Percentiles rank a stretch among this genome's conserved stretches.
phyloP scores from a whole-genome alignment of 2,329 filamentous ascomycete species.

The Colletotrichum lindemuthianum region DNA sequence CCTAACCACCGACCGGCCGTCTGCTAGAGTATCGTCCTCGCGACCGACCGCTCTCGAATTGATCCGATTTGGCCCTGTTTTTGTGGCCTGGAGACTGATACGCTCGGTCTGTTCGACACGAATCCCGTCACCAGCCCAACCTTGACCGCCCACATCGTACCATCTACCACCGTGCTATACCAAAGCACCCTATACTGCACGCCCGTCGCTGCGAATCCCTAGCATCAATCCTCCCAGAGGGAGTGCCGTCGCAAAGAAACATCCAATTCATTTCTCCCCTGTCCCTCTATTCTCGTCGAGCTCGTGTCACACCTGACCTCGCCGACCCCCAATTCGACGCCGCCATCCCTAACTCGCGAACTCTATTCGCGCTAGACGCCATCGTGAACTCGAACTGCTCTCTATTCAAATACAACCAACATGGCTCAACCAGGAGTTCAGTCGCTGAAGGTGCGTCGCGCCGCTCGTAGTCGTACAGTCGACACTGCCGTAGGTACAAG shows the following conservation, averaged over 20 bases:
- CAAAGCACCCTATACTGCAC: conserved; percentile 21
- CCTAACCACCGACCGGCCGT: conserved; percentile 12
- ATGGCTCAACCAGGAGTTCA: conserved; percentile 89
- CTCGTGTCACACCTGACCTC: conserved; percentile 22
- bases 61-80: neutral
- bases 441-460: conserved; percentile 81
- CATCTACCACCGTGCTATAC: conserved; percentile 22
- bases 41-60: conserved; percentile 15
- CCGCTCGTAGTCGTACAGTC: conserved; percentile 10
- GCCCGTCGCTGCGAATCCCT: conserved; percentile 22
- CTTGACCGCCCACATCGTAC: conserved; percentile 7
- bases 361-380: conserved; percentile 28
- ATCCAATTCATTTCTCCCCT: conserved; percentile 20
- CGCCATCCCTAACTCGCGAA: conserved; percentile 24
- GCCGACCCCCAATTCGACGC: conserved; percentile 28
- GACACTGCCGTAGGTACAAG: neutral
- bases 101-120: conserved; percentile 12
- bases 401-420: conserved; percentile 43
- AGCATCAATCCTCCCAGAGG: conserved; percentile 15
- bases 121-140: conserved; percentile 14
- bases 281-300: conserved; percentile 15
- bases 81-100: too few relatives aligned
- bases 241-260: conserved; percentile 22
- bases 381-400: conserved; percentile 19
- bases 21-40: neutral